Base-by-base conservation (phyloP, 441 rosid species). In the Cnidoscolus chayamansa region DNA sequence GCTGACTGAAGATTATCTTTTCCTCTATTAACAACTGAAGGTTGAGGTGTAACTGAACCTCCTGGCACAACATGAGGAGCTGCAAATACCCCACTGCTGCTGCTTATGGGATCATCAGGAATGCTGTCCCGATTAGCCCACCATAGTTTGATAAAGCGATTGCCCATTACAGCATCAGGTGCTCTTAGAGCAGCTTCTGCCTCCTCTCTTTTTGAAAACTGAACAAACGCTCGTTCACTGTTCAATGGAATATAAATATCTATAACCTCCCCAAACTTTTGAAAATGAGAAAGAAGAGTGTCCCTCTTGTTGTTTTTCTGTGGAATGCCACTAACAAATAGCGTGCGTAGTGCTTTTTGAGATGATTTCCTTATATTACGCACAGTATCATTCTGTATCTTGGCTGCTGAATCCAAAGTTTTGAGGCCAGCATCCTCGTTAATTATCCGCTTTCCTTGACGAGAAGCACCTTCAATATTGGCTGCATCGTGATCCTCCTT, bases 91-190 rank as follows among this genome's bases (percentile, higher is more conserved):
- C 81, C 79, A 73, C 54, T 78, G 56, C 81, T 86, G 76, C 81
- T 76, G 69, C 85, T 78, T 43, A 76, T 53, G 62, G 88, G 88
- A 72, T 84, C 89, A 81, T 87, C 93, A 68, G 84, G 86, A 77
- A 92, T 78, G 80, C 84, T 91, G 84, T 96, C 99, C 56, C 99
- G 92, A 80, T 96, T 96, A 65, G 99, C 99, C 99, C 99, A 96
- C 96, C 93, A 90, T 65, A 96, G 86, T 84, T 89, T 96, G 82
- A 96, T 92, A 81, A 96, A 96, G 64, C 99, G 98, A 81, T 96
- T 96, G 67, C 99, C 98, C 98, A 96, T 96, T 67, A 96, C 96
- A 77, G 99, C 99, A 88, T 96, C 99, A 81, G 98, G 99, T 76
- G 99, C 87, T 81, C 76, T 84, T 48, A 96, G 82, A 75, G 99